Base-by-base conservation (phyloP, 257 asterid species). In the Nemophila menziesii region DNA sequence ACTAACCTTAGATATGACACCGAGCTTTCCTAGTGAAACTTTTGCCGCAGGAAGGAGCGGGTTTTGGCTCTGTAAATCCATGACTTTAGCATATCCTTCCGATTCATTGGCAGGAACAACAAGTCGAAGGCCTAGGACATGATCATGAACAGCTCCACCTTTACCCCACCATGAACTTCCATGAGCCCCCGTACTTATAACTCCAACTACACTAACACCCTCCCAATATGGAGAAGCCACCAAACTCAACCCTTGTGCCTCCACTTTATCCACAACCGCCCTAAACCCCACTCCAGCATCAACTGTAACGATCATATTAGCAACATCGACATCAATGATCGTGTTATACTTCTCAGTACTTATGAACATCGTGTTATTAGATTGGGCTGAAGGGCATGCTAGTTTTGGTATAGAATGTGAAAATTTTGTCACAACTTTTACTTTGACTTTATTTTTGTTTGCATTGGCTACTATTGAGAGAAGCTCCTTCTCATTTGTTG, bases 121-220 rank as follows among this genome's bases (percentile, higher is more conserved):
- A 8, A 86, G 20, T 39, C 80, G 62, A 0, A 86, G 20, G 8
- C 77, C 81, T 2, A 61, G 42, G 2, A 82, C 93, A 37, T 79
- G 94, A 48, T 86, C 94, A 47, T 86, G 94, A 9, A 86, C 62
- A 3, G 96, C 78, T 12, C 93, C 93, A 11, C 97, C 97, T 9
- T 41, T 60, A 5, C 92, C 96, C 84, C 84, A 36, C 96, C 94
- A 86, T 49, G 96, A 82, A 69, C 96, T 86, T 13, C 96, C 96
- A 71, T 86, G 93, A 0, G 97, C 78, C 22, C 85, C 94, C 11
- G 92, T 82, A 64, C 86, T 76, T 14, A 79, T 70, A 37, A 66
- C 96, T 7, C 67, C 92, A n/a, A n/a, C n/a, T 7, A 82, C 81
- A 39, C 83, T 82, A 0, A 77, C 90, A 6, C 97, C 94, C 54